Base-by-base conservation (phyloP, 805 yeast genomes). In the Candida wancherniae region DNA sequence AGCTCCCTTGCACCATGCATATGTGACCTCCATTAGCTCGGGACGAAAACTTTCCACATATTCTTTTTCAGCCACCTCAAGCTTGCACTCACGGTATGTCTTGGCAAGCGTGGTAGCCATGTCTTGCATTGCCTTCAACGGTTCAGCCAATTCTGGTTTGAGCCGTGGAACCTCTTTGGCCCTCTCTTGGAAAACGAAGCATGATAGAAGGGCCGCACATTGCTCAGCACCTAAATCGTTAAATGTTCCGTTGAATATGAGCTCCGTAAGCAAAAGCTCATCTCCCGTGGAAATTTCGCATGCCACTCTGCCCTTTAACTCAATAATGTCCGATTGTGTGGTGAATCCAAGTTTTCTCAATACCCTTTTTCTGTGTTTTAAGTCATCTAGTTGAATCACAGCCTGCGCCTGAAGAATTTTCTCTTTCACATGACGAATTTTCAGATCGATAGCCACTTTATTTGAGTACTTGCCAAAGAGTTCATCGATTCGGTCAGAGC, bases 151-250 rank as follows among this genome's bases (percentile, higher is more conserved):
- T 45, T 87, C 96, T 0, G 95, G 87, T 46, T 84, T 78, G 46
- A 92, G 67, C 44, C 90, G 74, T 31, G 95, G 92, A 0, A 77
- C 72, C 51, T 84, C 95, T 53, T 87, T 87, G 23, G 95, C 84
- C 51, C 94, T 75, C 55, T 94, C 99, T 57, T 92, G 96, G 73
- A 92, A 92, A 4, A 94, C 97, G 59, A 90, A 92, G 61, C 97
- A 87, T 21, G 96, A 87, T 31, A 92, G 61, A 31, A 92, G 61
- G 0, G 97, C 85, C 9, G 97, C 97, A 57, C 94, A 79, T 55
- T 87, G 96, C 48, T 84, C 95, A 2, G 95, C 80, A 4, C 78
- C 70, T 39, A 92, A 67, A 29, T 86, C 95, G 48, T 80, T 86
- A 65, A 92, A 92, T 15, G 84, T 83, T 73, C 97, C 97, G 55